Conservation (phyloP, 2,329 filamentous ascomycete genomes). For the Sporothrix sp. region DNA sequence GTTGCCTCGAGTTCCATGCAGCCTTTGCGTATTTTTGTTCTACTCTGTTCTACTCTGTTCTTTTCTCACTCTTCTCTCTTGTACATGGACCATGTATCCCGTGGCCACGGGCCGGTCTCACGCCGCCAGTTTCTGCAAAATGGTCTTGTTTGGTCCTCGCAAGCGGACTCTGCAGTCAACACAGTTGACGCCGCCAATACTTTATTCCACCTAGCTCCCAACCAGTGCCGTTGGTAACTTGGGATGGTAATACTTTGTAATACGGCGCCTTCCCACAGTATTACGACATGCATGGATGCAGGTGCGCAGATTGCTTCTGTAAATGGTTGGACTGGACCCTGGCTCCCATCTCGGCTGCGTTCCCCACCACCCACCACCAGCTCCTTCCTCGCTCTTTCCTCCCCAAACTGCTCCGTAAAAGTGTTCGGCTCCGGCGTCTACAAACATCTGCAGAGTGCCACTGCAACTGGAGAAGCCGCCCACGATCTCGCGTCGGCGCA, state of each 20-base stretch:
- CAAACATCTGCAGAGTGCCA: neutral
- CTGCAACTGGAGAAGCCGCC: neutral
- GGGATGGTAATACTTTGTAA: neutral
- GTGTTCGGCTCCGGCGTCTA: conserved; percentile 10
- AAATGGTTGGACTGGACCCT: conserved; percentile 5
- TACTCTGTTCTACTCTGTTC: neutral
- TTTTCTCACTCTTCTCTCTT: neutral
- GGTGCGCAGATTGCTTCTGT: conserved; percentile 8
- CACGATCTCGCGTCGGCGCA: neutral
- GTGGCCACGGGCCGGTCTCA: too few species aligned
- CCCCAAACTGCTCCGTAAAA: conserved; percentile 2
- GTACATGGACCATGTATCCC: too few species aligned
- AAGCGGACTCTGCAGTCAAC: too few species aligned
- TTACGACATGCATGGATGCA: too few species aligned
- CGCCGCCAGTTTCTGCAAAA: neutral
- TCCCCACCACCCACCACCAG: neutral
- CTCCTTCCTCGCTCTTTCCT: neutral
- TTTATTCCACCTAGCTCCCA: too few species aligned
- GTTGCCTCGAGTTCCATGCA: neutral
- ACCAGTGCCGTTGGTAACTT: conserved; percentile 1
- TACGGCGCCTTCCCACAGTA: neutral
- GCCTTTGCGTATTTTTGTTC: neutral
- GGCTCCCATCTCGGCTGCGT: neutral
- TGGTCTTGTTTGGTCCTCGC: too few species aligned
- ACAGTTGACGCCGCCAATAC: too few species aligned